phyloP scores from a whole-genome alignment of 805 yeast species.

The Kluyveromyces dobzhanskii region DNA sequence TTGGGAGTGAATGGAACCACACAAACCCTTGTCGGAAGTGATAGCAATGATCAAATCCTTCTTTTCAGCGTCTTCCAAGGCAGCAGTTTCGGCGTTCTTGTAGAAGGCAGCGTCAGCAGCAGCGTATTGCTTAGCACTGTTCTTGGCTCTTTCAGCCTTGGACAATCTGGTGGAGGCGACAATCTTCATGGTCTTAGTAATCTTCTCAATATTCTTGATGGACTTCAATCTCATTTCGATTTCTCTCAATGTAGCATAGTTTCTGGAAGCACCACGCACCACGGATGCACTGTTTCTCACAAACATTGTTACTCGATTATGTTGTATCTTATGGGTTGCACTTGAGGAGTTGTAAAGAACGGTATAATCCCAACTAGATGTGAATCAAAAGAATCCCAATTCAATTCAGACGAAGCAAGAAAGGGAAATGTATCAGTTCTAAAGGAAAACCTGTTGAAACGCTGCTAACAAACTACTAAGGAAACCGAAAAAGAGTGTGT shows the following conservation, averaged over 20 bases:
- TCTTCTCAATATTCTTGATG: slow-evolving; percentile 97
- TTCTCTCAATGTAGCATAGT: slow-evolving; percentile 97
- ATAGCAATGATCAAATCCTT: slow-evolving; percentile 79
- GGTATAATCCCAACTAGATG: too few relatives aligned
- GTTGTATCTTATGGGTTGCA: neutral
- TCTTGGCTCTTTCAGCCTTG: slow-evolving; percentile 94
- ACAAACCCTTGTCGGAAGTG: slow-evolving; percentile 95
- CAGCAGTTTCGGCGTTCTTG: slow-evolving; percentile 70
- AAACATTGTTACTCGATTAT: slow-evolving; percentile 13
- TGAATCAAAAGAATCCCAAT: too few relatives aligned
- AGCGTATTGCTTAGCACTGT: slow-evolving; percentile 76
- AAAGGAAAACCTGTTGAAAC: neutral
- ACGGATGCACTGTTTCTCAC: slow-evolving; percentile 26
- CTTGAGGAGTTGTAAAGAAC: neutral
- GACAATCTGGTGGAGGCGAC: slow-evolving; percentile 96
- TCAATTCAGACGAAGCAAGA: too few relatives aligned
- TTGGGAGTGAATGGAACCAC: slow-evolving; percentile 98
- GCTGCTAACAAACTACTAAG: too few relatives aligned
- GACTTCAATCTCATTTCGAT: slow-evolving; percentile 97
- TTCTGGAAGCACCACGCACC: slow-evolving; percentile 42
- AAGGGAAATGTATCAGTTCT: neutral
- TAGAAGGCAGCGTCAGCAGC: slow-evolving; percentile 72
- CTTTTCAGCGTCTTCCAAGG: slow-evolving; percentile 39
- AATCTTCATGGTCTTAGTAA: slow-evolving; percentile 98
- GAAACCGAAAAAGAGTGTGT: too few relatives aligned